A percentile compares a stretch with the other conserved stretches of the same genome.
Conservation (phyloP, 257 asterid genomes). For the Striga asiatica region DNA sequence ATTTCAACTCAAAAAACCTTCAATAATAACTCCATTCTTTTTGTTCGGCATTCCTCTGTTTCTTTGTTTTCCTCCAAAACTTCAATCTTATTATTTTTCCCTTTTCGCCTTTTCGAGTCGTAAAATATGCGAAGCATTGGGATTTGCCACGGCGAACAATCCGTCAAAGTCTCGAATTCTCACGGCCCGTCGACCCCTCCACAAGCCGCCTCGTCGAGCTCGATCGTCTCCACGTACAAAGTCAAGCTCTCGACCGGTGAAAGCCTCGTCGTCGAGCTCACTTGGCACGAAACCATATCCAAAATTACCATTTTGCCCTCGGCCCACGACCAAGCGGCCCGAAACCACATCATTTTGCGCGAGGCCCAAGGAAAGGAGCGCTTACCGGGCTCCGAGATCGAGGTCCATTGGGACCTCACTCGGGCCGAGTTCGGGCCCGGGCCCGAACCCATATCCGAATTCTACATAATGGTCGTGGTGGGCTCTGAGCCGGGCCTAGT, state of each 20-base stretch:
- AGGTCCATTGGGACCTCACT: slow-evolving; percentile 52
- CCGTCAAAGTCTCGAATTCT: slow-evolving; percentile 50
- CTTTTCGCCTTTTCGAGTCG: too few species aligned
- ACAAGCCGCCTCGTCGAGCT: slow-evolving; percentile 12
- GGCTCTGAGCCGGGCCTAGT: slow-evolving; percentile 30
- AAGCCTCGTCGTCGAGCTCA: slow-evolving; percentile 29
- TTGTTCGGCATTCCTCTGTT: too few species aligned
- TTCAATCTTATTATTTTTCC: too few species aligned
- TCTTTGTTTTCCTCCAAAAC: too few species aligned
- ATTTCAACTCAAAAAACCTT: not conserved
- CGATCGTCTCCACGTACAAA: slow-evolving; percentile 29
- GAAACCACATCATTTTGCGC: slow-evolving; percentile 16
- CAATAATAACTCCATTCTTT: not conserved
- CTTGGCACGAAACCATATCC: slow-evolving; percentile 28
- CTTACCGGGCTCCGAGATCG: slow-evolving; percentile 19
- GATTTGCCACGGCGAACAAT: slow-evolving; percentile 47
- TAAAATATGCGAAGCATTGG: slow-evolving; percentile 44
- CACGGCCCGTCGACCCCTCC: slow-evolving; percentile 18
- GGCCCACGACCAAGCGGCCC: slow-evolving; percentile 18
- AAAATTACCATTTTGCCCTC: slow-evolving; percentile 23
- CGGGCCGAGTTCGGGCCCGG: slow-evolving; percentile 30
- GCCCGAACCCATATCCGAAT: slow-evolving; percentile 47
- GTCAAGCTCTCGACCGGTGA: slow-evolving; percentile 23
- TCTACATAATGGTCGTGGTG: slow-evolving; percentile 28
- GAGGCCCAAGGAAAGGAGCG: slow-evolving; percentile 22